phyloP scores from a whole-genome alignment of 192 early-diverging fungal genomes.

The Bifiguratus adelaidae region DNA sequence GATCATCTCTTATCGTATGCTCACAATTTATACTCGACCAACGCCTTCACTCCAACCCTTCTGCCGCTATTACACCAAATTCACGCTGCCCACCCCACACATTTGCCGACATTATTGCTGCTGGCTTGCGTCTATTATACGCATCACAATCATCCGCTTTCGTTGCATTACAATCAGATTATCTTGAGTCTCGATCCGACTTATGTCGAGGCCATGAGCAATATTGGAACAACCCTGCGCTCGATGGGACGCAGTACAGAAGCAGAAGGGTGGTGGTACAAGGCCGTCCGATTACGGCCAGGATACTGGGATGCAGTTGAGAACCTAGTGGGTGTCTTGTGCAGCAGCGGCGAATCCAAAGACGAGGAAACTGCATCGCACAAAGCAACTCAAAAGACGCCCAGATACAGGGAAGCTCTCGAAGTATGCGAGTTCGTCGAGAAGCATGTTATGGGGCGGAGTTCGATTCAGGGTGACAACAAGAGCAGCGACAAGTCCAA shows the following conservation, averaged over 20 bases:
- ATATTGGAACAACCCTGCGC: constrained; percentile 82
- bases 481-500: constrained; percentile 5
- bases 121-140: constrained; percentile 85
- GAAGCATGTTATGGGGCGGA: constrained; percentile 24
- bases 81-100: constrained; percentile 42
- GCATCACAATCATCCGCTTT: constrained; percentile 55
- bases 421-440: constrained; percentile 77
- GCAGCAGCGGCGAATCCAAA: constrained; percentile 19
- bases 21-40: constrained; percentile 46
- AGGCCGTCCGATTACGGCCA: constrained; percentile 71
- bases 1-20: constrained; percentile 53
- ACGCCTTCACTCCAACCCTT: constrained; percentile 36
- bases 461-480: not conserved
- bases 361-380: constrained; percentile 3
- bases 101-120: constrained; percentile 77
- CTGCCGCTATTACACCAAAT: constrained; percentile 36
- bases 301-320: constrained; percentile 91
- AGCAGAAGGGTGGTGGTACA: constrained; percentile 80
- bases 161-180: constrained; percentile 68
- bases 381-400: constrained; percentile 12
- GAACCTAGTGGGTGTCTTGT: constrained; percentile 76
- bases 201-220: constrained; percentile 87
- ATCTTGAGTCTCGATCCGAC: constrained; percentile 74
- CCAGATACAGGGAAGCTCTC: constrained; percentile 69
- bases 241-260: constrained; percentile 59